Percentiles rank a stretch among this genome's conserved stretches.
These are phyloP conservation scores for Stephania yunnanensis DNA, from an alignment of 164 flowering plant species.

Conservation along the genomic window DNA sequence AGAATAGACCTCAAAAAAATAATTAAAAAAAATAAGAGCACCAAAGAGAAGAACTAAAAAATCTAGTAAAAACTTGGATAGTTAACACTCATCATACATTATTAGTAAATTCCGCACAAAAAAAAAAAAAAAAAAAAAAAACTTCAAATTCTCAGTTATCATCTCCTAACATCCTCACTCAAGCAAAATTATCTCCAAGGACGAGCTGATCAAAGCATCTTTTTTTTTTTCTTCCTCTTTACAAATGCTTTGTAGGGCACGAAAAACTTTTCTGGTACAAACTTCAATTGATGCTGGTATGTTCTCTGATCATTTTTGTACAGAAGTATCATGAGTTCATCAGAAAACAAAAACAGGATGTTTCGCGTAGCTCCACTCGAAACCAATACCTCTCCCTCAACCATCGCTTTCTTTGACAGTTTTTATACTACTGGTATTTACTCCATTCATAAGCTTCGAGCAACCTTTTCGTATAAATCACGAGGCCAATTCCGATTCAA, in stretches of 20 bases:
- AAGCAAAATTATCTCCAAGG: neutral
- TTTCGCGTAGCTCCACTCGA: neutral
- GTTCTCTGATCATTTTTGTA: neutral
- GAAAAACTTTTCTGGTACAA: too few species aligned
- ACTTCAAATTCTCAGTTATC: too few species aligned
- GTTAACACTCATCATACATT: too few species aligned
- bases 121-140: too few species aligned
- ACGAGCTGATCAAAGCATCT: neutral
- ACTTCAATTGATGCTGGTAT: too few species aligned
- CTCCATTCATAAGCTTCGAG: slow-evolving; percentile 49
- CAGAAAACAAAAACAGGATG: neutral
- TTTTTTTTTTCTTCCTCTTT: too few species aligned
- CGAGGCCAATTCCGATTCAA: slow-evolving; percentile 77
- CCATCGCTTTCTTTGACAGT: neutral
- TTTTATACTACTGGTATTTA: neutral
- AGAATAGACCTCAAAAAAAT: neutral
- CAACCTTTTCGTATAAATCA: slow-evolving; percentile 81
- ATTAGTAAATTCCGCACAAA: too few species aligned
- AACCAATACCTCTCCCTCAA: neutral
- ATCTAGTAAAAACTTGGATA: too few species aligned
- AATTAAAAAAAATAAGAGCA: too few species aligned
- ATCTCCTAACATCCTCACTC: too few species aligned
- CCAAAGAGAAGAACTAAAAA: neutral
- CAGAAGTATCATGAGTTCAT: neutral
- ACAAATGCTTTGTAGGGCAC: too few species aligned